These are phyloP conservation scores for Pythium biforme DNA, from an alignment of 352 stramenopile genomes.

Conservation along the genomic window DNA sequence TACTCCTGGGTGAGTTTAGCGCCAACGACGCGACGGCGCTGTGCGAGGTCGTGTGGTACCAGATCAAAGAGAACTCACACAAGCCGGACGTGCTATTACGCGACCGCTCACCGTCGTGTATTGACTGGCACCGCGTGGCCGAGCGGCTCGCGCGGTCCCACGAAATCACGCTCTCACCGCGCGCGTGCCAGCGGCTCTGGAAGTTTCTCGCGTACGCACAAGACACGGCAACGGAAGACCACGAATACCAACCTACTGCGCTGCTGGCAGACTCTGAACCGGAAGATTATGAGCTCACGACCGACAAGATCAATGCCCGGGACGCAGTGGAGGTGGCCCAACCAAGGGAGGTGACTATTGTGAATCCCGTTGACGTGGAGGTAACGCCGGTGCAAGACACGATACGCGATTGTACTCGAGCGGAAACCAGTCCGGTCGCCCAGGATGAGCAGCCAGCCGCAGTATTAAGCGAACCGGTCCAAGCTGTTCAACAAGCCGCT, in stretches of 20 bases:
- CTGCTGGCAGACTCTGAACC: slow-evolving; percentile 50
- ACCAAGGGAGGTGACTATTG: not conserved
- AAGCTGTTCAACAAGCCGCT: not conserved
- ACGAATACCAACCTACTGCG: slow-evolving; percentile 22
- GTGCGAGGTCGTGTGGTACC: slow-evolving; percentile 52
- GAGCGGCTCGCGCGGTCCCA: slow-evolving; percentile 41
- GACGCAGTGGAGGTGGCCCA: not conserved
- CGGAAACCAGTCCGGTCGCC: too few relatives aligned
- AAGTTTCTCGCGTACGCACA: slow-evolving; percentile 75
- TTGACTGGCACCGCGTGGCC: slow-evolving; percentile 49
- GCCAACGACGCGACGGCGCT: slow-evolving; percentile 49
- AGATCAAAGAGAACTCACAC: slow-evolving; percentile 53
- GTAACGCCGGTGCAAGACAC: too few relatives aligned
- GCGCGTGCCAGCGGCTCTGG: slow-evolving; percentile 60
- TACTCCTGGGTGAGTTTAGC: slow-evolving; percentile 43
- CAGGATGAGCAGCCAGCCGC: not conserved
- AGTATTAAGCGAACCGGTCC: not conserved
- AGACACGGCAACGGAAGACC: not conserved
- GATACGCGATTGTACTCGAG: too few relatives aligned
- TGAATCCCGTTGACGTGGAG: not conserved
- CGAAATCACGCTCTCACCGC: slow-evolving; percentile 31
- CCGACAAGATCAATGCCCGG: slow-evolving; percentile 18
- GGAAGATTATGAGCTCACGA: slow-evolving; percentile 41
- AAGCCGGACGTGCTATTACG: slow-evolving; percentile 38
- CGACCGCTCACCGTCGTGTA: slow-evolving; percentile 38